Evolutionary conservation across 2,329 filamentous ascomycete genomes (phyloP).

Genomic region (Fusarium napiforme): DNA sequence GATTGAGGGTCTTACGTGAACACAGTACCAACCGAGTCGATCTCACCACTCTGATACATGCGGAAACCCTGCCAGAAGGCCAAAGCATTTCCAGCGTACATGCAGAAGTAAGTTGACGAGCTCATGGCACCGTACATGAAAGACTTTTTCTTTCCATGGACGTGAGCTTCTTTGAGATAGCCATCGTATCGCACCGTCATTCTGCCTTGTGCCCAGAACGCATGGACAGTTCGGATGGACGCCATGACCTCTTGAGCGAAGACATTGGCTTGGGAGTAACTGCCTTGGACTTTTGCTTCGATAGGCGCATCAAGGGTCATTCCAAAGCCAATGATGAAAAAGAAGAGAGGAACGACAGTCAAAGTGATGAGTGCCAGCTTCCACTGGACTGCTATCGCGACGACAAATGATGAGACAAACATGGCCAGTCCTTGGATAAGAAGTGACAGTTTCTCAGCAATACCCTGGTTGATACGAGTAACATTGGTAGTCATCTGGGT

Average conservation of each 20-base stretch:
- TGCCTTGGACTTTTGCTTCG: conserved; percentile 48
- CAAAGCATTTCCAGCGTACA: conserved; percentile 54
- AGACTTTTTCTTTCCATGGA: conserved; percentile 51
- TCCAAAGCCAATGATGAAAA: conserved; percentile 44
- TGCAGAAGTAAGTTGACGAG: conserved; percentile 51
- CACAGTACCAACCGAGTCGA: conserved; percentile 50
- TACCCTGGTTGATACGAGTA: conserved; percentile 53
- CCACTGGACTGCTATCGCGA: conserved; percentile 54
- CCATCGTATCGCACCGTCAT: conserved; percentile 51
- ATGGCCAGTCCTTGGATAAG: conserved; percentile 51
- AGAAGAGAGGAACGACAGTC: conserved; percentile 45
- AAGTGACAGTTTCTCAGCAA: conserved; percentile 52
- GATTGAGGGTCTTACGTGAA: conserved; percentile 47
- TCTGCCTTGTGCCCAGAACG: conserved; percentile 55
- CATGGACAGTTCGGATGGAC: conserved; percentile 54
- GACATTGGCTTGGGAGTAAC: conserved; percentile 45
- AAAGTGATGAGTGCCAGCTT: conserved; percentile 54
- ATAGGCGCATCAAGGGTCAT: conserved; percentile 42
- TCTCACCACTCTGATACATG: conserved; percentile 50
- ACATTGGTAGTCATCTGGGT: conserved; percentile 53
- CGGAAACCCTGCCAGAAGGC: conserved; percentile 57
- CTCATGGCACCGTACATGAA: conserved; percentile 51
- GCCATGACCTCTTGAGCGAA: conserved; percentile 51
- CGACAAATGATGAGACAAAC: conserved; percentile 51
- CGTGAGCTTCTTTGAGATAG: conserved; percentile 50